Evolutionary conservation across 2,329 filamentous ascomycete genomes (phyloP).

Genomic region (Cladobotryum protrusum): DNA sequence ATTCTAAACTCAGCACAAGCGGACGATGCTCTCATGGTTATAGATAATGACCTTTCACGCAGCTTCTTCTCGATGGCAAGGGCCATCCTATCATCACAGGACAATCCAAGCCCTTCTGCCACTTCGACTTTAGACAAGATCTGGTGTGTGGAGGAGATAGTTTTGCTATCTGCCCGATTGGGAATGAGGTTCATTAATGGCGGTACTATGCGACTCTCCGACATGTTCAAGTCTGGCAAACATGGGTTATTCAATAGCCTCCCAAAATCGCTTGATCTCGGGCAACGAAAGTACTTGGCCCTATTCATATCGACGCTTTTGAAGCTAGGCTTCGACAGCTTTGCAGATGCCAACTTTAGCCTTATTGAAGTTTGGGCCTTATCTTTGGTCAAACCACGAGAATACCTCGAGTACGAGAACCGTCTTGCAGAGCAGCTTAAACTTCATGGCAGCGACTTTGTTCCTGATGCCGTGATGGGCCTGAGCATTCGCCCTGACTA

Average conservation of each 20-base stretch:
- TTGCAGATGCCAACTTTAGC: slow-evolving; percentile 39
- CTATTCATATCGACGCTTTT: slow-evolving; percentile 48
- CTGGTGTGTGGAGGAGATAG: slow-evolving; percentile 38
- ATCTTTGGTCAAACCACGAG: slow-evolving; percentile 44
- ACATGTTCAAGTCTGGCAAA: slow-evolving; percentile 41
- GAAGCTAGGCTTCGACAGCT: slow-evolving; percentile 40
- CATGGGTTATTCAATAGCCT: slow-evolving; percentile 44
- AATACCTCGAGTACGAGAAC: slow-evolving; percentile 42
- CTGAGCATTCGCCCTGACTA: slow-evolving; percentile 40
- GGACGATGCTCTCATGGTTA: slow-evolving; percentile 41
- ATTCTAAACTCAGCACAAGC: slow-evolving; percentile 33
- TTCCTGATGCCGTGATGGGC: slow-evolving; percentile 34
- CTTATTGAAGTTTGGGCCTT: slow-evolving; percentile 48
- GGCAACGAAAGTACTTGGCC: slow-evolving; percentile 39
- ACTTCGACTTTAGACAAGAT: slow-evolving; percentile 17
- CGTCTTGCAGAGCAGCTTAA: slow-evolving; percentile 42
- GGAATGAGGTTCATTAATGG: slow-evolving; percentile 39
- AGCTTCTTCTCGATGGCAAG: slow-evolving; percentile 44
- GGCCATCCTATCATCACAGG: slow-evolving; percentile 25
- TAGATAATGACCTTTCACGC: slow-evolving; percentile 44
- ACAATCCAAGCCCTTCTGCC: slow-evolving; percentile 11
- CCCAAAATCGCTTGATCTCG: slow-evolving; percentile 33
- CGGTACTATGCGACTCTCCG: slow-evolving; percentile 37
- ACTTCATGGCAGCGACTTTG: slow-evolving; percentile 35
- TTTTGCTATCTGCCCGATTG: slow-evolving; percentile 41